These are phyloP conservation scores for Corynespora cassiicola DNA, from an alignment of 2,329 filamentous ascomycete genomes.

Conservation along the genomic window DNA sequence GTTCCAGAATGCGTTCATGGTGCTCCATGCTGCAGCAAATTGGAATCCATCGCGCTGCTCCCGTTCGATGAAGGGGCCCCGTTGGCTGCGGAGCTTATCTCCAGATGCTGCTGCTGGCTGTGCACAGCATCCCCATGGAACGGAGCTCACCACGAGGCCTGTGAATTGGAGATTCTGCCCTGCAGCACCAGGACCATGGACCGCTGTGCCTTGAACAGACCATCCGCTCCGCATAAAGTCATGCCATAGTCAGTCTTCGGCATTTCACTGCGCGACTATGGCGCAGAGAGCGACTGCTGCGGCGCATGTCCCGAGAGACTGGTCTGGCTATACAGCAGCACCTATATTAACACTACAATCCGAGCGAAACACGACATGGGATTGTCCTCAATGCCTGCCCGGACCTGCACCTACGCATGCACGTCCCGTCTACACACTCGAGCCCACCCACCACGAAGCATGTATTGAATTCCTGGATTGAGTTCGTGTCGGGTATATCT, in stretches of 20 bases:
- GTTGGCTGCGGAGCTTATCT: too few species aligned
- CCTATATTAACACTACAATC: conserved; percentile 12
- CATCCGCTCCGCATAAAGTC: too few species aligned
- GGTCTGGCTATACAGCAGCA: conserved; percentile 20
- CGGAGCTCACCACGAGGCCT: too few species aligned
- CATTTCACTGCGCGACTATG: conserved; percentile 14
- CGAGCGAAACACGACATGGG: conserved; percentile 7
- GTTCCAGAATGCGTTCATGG: conserved; percentile 9
- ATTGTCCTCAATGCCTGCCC: conserved; percentile 7
- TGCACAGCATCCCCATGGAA: too few species aligned
- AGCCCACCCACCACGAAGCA: conserved; percentile 10
- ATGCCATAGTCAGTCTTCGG: too few species aligned
- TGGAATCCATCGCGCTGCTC: conserved; percentile 10
- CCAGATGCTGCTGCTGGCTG: too few species aligned
- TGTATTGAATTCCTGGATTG: conserved; percentile 10
- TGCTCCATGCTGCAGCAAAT: conserved; percentile 12
- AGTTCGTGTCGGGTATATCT: conserved; percentile 12
- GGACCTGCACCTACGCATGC: conserved; percentile 12
- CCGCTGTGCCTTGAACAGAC: conserved; percentile 12
- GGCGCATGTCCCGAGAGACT: conserved; percentile 17
- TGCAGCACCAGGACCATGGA: conserved; percentile 17
- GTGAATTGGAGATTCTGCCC: too few species aligned
- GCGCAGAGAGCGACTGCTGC: conserved; percentile 11
- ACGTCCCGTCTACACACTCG: conserved; percentile 6
- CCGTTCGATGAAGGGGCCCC: not conserved